These are phyloP conservation scores for Amanita thiersii DNA, from an alignment of 768 basidiomycete genomes.

Conservation along the genomic window DNA sequence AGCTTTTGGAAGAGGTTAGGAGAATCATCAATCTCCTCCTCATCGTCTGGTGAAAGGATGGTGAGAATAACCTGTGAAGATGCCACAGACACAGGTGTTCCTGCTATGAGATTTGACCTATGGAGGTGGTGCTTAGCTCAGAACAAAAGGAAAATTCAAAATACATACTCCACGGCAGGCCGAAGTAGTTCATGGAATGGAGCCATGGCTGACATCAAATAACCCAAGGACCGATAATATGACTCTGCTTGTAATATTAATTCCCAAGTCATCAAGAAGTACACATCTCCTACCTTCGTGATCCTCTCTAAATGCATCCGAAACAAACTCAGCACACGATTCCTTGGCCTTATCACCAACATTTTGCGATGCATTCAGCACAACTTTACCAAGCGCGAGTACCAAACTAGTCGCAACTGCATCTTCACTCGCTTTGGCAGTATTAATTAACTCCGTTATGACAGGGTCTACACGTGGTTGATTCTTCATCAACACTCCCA, in stretches of 20 bases:
- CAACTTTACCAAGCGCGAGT: constrained; percentile 69
- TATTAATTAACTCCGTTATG: constrained; percentile 76
- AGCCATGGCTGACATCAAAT: constrained; percentile 56
- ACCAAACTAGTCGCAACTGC: constrained; percentile 71
- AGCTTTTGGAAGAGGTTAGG: constrained; percentile 62
- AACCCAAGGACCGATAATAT: constrained; percentile 58
- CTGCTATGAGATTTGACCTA: constrained; percentile 56
- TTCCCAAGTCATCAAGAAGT: background rate
- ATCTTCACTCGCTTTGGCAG: constrained; percentile 52
- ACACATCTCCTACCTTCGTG: constrained; percentile 46
- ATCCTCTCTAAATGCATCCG: constrained; percentile 68
- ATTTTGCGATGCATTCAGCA: constrained; percentile 60
- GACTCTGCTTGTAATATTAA: constrained; percentile 39
- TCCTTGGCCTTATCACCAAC: constrained; percentile 72
- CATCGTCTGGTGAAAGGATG: constrained; percentile 42
- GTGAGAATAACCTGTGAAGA: constrained; percentile 55
- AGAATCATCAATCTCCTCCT: constrained; percentile 24
- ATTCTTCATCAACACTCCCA: constrained; percentile 85
- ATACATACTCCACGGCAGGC: constrained; percentile 57
- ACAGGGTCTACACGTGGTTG: constrained; percentile 91
- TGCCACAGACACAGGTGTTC: constrained; percentile 59
- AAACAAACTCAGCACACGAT: constrained; percentile 63
- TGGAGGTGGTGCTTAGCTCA: too few species aligned
- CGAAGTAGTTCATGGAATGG: constrained; percentile 54
- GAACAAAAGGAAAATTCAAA: constrained; percentile 1